phyloP scores from a whole-genome alignment of 768 basidiomycete species.

The Lenzites betulinus region DNA sequence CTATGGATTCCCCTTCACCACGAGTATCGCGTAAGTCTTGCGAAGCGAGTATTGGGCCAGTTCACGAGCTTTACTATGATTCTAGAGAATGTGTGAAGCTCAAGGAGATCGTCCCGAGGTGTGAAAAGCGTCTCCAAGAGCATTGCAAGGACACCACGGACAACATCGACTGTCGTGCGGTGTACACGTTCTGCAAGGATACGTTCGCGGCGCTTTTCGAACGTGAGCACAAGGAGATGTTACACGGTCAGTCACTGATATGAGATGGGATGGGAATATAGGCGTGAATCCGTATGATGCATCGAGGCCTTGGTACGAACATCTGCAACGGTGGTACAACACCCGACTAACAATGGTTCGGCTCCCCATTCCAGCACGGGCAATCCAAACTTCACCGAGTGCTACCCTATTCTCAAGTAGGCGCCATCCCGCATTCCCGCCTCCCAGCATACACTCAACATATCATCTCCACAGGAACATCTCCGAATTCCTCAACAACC shows the following conservation, averaged over 20 bases:
- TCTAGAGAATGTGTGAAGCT: constrained; percentile 40
- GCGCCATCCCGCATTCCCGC: not conserved
- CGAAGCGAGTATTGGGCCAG: not conserved
- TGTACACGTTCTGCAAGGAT: constrained; percentile 39
- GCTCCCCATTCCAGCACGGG: not conserved
- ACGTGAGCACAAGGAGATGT: constrained; percentile 25
- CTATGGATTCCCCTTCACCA: constrained; percentile 38
- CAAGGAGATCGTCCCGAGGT: constrained; percentile 48
- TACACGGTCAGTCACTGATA: not conserved
- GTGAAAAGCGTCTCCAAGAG: constrained; percentile 38
- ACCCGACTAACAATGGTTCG: not conserved
- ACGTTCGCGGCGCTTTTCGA: constrained; percentile 29
- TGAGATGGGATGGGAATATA: not conserved
- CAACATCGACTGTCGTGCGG: constrained; percentile 42
- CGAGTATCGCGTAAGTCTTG: constrained; percentile 43
- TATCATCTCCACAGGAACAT: constrained; percentile 46
- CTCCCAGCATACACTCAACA: not conserved
- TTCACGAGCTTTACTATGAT: too few relatives aligned
- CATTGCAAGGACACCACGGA: constrained; percentile 46
- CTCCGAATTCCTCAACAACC: constrained; percentile 58
- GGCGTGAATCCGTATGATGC: constrained; percentile 53
- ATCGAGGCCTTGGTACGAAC: constrained; percentile 43
- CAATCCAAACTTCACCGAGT: not conserved
- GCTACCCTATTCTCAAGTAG: not conserved
- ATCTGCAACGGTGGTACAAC: not conserved